Percentiles rank a stretch among this genome's conserved stretches.
Evolutionary conservation across 441 rosid species (phyloP).

Genomic region (Pelargonium australe): DNA sequence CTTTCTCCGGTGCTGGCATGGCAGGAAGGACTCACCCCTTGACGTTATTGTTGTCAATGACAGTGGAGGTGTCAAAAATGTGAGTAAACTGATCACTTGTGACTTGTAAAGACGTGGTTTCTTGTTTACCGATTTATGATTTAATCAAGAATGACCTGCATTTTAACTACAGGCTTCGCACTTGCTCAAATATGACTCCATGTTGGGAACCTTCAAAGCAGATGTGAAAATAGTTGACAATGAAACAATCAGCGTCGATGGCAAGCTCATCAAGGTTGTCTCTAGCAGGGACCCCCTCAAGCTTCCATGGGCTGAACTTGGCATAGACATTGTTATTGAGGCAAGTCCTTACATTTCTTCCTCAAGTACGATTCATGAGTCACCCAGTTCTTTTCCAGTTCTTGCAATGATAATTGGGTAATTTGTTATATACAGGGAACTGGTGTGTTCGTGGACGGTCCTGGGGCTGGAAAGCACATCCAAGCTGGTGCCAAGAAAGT

Average conservation of each 20-base stretch:
- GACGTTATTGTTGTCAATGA: slow-evolving; percentile 90
- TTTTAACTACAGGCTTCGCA: slow-evolving; percentile 62
- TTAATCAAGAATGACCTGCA: neutral
- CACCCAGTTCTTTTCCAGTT: neutral
- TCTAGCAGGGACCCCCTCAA: slow-evolving; percentile 86
- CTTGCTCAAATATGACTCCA: slow-evolving; percentile 88
- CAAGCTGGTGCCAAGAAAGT: slow-evolving; percentile 97
- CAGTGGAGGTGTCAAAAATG: slow-evolving; percentile 98
- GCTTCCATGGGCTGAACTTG: slow-evolving; percentile 97
- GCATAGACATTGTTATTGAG: slow-evolving; percentile 95
- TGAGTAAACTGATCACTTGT: slow-evolving; percentile 25
- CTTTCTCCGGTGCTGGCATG: slow-evolving; percentile 97
- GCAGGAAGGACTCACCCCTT: slow-evolving; percentile 82
- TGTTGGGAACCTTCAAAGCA: slow-evolving; percentile 92
- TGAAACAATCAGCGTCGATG: slow-evolving; percentile 74
- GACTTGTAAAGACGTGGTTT: neutral
- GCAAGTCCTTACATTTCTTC: slow-evolving; percentile 23
- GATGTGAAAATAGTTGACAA: slow-evolving; percentile 76
- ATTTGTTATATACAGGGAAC: slow-evolving; percentile 48
- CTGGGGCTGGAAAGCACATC: slow-evolving; percentile 92
- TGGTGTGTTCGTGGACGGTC: slow-evolving; percentile 89
- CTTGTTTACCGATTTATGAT: neutral
- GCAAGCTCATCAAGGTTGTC: slow-evolving; percentile 77
- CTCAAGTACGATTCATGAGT: neutral
- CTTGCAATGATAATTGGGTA: neutral